Evolutionary conservation across 768 basidiomycete species (phyloP).

Genomic region (Tylopilus rubrobrunneus): DNA sequence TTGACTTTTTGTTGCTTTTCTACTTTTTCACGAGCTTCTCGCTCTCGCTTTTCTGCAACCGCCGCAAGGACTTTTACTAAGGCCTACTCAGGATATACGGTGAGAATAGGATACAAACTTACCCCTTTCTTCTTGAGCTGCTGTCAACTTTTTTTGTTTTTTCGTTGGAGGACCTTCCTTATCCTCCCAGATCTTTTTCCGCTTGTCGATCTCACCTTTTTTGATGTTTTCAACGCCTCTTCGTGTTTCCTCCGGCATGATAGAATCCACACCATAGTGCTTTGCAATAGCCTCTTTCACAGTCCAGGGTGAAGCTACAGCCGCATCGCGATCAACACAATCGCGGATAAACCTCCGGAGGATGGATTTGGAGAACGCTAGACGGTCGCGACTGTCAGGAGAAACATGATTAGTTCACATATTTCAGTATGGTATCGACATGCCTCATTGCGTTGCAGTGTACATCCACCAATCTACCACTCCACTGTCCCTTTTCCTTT

Average conservation of each 20-base stretch:
- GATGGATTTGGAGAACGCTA: conserved; percentile 96
- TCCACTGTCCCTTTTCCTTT: conserved; percentile 62
- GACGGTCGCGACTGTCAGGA: conserved; percentile 76
- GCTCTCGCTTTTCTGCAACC: conserved; percentile 60
- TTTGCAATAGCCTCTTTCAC: conserved; percentile 84
- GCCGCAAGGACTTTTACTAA: conserved; percentile 30
- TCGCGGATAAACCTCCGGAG: conserved; percentile 95
- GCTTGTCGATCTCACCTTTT: conserved; percentile 87
- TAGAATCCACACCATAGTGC: conserved; percentile 77
- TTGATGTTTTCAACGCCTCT: conserved; percentile 76
- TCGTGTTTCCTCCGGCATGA: conserved; percentile 83
- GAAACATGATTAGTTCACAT: conserved; percentile 1
- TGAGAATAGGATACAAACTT: conserved; percentile 6
- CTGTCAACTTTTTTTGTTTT: conserved; percentile 75
- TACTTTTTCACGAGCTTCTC: conserved; percentile 65
- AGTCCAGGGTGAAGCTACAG: conserved; percentile 93
- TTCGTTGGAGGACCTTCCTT: conserved; percentile 80
- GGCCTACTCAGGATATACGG: conserved; percentile 10
- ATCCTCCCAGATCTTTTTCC: conserved; percentile 88
- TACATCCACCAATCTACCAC: conserved; percentile 81
- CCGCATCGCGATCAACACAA: conserved; percentile 88
- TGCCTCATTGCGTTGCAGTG: conserved; percentile 78
- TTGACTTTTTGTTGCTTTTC: conserved; percentile 61
- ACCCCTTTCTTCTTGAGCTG: conserved; percentile 76
- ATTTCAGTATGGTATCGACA: conserved; percentile 18